Conservation (phyloP, 2,329 filamentous ascomycete species). For the Monilinia fructigena region DNA sequence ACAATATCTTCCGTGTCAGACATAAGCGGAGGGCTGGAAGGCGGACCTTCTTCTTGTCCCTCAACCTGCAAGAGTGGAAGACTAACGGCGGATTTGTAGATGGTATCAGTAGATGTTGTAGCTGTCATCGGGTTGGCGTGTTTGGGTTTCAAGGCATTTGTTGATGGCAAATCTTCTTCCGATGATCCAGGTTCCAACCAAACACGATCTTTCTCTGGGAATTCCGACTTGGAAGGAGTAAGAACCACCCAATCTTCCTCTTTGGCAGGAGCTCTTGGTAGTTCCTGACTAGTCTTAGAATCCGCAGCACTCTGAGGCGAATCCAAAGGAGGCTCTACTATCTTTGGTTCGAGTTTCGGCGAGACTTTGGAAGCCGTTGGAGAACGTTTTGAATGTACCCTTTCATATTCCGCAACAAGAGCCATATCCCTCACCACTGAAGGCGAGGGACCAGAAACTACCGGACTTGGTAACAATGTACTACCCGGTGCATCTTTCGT, state of each 20-base stretch:
- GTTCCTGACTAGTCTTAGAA: conserved; percentile 27
- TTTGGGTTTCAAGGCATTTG: conserved; percentile 38
- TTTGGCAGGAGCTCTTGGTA: conserved; percentile 25
- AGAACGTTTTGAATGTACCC: conserved; percentile 33
- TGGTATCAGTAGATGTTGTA: conserved; percentile 46
- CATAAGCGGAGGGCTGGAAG: conserved; percentile 23
- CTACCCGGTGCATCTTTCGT: conserved; percentile 24
- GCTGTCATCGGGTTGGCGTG: conserved; percentile 39
- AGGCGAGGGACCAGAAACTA: conserved; percentile 23
- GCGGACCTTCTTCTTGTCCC: conserved; percentile 41
- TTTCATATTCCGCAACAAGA: conserved; percentile 37
- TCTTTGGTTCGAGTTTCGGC: conserved; percentile 18
- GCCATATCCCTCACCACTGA: conserved; percentile 36
- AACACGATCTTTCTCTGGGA: conserved; percentile 33
- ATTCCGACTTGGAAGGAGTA: conserved; percentile 31
- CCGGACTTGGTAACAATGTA: conserved; percentile 22
- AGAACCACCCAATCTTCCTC: conserved; percentile 39
- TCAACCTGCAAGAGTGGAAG: conserved; percentile 53
- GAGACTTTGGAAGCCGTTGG: conserved; percentile 24
- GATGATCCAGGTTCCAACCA: conserved; percentile 40
- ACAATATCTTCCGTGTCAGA: conserved; percentile 40
- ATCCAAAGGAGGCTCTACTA: conserved; percentile 24
- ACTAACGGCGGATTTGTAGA: conserved; percentile 49
- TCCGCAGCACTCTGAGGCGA: conserved; percentile 28
- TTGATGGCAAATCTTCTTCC: conserved; percentile 34